phyloP scores from a whole-genome alignment of 257 asterid genomes.

The Nicotiana sylvestris region DNA sequence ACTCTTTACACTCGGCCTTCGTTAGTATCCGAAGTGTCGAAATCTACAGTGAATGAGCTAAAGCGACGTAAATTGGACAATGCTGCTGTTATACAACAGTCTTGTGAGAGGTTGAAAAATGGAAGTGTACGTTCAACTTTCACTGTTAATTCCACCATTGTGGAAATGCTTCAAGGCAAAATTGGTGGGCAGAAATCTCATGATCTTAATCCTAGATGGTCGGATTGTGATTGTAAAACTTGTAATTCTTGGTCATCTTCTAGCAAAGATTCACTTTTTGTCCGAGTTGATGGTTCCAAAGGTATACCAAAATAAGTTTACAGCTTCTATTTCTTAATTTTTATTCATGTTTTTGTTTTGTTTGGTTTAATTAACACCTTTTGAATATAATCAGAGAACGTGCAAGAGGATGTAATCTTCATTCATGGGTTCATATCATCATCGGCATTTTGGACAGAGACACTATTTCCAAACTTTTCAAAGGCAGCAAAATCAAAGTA shows the following conservation, averaged over 20 bases:
- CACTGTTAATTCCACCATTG: constrained; percentile 58
- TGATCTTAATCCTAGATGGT: constrained; percentile 60
- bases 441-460: constrained; percentile 91
- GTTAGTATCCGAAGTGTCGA: constrained; percentile 44
- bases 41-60: constrained; percentile 38
- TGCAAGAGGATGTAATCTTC: constrained; percentile 74
- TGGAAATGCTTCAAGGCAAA: constrained; percentile 68
- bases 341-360: not conserved
- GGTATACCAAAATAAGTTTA: constrained; percentile 27
- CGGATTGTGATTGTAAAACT: constrained; percentile 80
- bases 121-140: constrained; percentile 32
- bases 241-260: constrained; percentile 68
- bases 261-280: constrained; percentile 54
- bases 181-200: constrained; percentile 35
- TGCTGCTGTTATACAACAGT: not conserved
- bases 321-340: not conserved
- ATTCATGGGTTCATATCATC: constrained; percentile 94
- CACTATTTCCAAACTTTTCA: constrained; percentile 78
- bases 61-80: constrained; percentile 29
- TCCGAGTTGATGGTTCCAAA: constrained; percentile 62
- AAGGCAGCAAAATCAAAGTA: constrained; percentile 59
- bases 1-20: constrained; percentile 77
- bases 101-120: constrained; percentile 16
- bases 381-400: constrained; percentile 31
- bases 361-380: not conserved